Percentiles rank a stretch among this genome's conserved stretches.
Evolutionary conservation across 164 flowering plant genomes (phyloP).

Genomic region (Sextonia rubra): DNA sequence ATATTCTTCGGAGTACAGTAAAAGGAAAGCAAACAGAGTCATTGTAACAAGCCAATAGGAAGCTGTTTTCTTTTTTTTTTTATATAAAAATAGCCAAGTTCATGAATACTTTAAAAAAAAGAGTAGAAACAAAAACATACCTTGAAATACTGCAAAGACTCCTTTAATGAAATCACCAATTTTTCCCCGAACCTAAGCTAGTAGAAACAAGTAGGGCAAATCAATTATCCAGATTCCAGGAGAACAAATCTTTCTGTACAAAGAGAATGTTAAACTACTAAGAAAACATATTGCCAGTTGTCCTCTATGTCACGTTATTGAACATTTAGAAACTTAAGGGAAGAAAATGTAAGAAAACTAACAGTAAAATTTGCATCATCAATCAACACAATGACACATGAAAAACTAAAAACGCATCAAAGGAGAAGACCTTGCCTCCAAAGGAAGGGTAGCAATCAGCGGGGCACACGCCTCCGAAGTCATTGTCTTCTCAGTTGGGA

Average conservation of each 20-base stretch:
- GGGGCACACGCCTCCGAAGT: constrained; percentile 73
- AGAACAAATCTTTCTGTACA: too few species aligned
- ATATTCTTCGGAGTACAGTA: too few species aligned
- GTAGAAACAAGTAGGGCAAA: constrained; percentile 7
- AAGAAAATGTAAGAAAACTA: not conserved
- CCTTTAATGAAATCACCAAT: constrained; percentile 72
- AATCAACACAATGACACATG: not conserved
- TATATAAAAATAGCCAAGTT: not conserved
- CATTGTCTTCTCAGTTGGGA: constrained; percentile 67
- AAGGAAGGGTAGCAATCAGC: constrained; percentile 84
- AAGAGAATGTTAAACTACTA: not conserved
- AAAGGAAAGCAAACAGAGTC: too few species aligned
- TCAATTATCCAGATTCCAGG: not conserved
- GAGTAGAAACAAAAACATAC: constrained; percentile 25
- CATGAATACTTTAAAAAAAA: not conserved
- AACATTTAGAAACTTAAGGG: not conserved
- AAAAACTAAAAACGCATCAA: not conserved
- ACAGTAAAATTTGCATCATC: not conserved
- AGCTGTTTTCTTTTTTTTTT: not conserved
- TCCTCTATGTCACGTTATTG: not conserved
- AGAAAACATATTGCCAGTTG: not conserved
- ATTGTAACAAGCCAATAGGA: not conserved
- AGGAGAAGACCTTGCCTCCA: constrained; percentile 49
- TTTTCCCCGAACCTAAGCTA: constrained; percentile 55
- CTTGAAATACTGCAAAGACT: constrained; percentile 74